phyloP scores from a whole-genome alignment of 2,329 filamentous ascomycete genomes.

The Xenoacremonium recifei region DNA sequence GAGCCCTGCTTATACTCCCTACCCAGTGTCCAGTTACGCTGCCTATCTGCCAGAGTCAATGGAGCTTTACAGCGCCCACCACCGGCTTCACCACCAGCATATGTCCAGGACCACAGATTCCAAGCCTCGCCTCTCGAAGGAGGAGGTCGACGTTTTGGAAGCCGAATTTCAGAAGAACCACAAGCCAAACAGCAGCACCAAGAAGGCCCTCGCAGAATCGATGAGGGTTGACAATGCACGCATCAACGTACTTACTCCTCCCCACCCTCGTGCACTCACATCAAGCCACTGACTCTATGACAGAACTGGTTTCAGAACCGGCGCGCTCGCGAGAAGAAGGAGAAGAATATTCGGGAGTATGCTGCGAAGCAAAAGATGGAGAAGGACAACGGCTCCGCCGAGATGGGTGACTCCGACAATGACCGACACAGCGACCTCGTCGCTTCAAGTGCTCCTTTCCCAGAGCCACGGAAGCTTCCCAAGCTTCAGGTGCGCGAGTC shows the following conservation, averaged over 20 bases:
- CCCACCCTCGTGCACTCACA: not conserved
- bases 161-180: slow-evolving; percentile 62
- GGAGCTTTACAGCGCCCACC: slow-evolving; percentile 36
- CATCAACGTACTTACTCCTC: slow-evolving; percentile 56
- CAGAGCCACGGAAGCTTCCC: slow-evolving; percentile 23
- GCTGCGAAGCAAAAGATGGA: slow-evolving; percentile 37
- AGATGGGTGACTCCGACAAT: slow-evolving; percentile 19
- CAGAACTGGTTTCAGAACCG: slow-evolving; percentile 71
- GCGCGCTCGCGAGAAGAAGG: slow-evolving; percentile 63
- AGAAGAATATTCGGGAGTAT: slow-evolving; percentile 50
- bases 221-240: slow-evolving; percentile 63
- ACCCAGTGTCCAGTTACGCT: slow-evolving; percentile 33
- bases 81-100: slow-evolving; percentile 36
- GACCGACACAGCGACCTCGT: slow-evolving; percentile 36
- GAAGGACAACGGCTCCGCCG: slow-evolving; percentile 29
- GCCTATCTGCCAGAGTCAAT: slow-evolving; percentile 38
- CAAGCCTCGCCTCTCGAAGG: slow-evolving; percentile 55
- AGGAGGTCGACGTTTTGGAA: slow-evolving; percentile 59
- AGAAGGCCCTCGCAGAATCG: slow-evolving; percentile 59
- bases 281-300: slow-evolving; percentile 28
- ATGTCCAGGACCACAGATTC: slow-evolving; percentile 44
- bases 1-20: slow-evolving; percentile 29
- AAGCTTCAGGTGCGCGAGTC: slow-evolving; percentile 7
- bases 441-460: slow-evolving; percentile 41
- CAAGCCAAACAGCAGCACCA: slow-evolving; percentile 61